phyloP scores from a whole-genome alignment of 129 eudicot species.

The Lactuca sativa region DNA sequence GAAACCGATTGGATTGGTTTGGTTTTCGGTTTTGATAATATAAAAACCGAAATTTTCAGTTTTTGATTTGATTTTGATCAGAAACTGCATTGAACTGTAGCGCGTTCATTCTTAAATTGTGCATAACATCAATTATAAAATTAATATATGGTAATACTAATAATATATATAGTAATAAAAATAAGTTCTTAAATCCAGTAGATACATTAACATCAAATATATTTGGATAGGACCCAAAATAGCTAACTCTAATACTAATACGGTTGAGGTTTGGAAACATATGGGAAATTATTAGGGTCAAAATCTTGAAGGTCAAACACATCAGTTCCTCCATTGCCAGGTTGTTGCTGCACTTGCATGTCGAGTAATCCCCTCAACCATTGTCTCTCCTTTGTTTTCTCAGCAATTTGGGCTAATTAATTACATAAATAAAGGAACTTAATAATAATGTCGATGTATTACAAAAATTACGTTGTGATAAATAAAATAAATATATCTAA shows the following conservation, averaged over 20 bases:
- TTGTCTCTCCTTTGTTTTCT: conserved; percentile 8
- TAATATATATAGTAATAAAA: no score
- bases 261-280: neutral
- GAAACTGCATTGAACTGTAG: no score
- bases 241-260: neutral
- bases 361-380: conserved; percentile 1
- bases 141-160: no score
- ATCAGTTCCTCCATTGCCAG: neutral
- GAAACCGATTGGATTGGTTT: no score
- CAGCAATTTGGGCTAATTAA: conserved; percentile 19
- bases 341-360: neutral
- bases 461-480: neutral
- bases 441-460: neutral
- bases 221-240: neutral
- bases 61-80: no score
- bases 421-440: neutral
- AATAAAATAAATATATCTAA: neutral
- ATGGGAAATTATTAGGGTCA: neutral
- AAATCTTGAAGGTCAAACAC: neutral
- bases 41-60: no score
- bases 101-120: no score
- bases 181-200: neutral
- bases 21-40: no score
- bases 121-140: no score
- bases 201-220: neutral